Percentiles rank a stretch among this genome's conserved stretches.
phyloP scores from a whole-genome alignment of 306 rosid species.

The Ochetophila trinervis region DNA sequence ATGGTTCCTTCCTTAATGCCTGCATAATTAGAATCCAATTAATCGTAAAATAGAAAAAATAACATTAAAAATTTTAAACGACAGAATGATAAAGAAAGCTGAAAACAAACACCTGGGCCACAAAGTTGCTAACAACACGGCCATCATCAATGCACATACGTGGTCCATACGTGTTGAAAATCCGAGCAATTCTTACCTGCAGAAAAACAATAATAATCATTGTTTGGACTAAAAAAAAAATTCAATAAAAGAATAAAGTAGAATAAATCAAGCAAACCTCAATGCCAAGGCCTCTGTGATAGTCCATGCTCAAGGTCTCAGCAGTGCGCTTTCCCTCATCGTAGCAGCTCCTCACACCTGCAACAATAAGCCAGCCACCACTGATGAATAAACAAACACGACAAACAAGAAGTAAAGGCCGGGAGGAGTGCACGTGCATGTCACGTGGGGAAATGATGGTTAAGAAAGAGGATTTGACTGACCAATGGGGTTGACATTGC shows the following conservation, averaged over 20 bases:
- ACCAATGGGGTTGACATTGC: constrained; percentile 96
- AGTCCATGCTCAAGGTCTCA: constrained; percentile 86
- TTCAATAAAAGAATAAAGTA: background rate
- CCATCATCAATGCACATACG: constrained; percentile 93
- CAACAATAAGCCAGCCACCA: background rate
- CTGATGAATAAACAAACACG: background rate
- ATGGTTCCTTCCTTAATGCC: constrained; percentile 90
- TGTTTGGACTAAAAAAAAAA: too few species aligned
- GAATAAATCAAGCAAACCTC: constrained; percentile 43
- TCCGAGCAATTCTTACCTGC: constrained; percentile 87
- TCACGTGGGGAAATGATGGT: background rate
- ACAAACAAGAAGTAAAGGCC: too few species aligned
- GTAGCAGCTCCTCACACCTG: constrained; percentile 93
- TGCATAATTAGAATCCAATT: background rate
- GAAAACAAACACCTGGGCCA: constrained; percentile 65
- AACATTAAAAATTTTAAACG: too few species aligned
- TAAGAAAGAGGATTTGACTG: background rate
- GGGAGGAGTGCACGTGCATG: background rate
- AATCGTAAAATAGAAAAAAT: background rate
- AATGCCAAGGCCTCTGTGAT: constrained; percentile 89
- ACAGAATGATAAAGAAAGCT: background rate
- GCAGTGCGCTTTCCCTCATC: constrained; percentile 97
- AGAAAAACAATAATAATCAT: background rate
- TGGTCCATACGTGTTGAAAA: constrained; percentile 88
- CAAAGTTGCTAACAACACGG: constrained; percentile 89